phyloP scores from a whole-genome alignment of 805 yeast genomes.

The Kuraishia capsulata region DNA sequence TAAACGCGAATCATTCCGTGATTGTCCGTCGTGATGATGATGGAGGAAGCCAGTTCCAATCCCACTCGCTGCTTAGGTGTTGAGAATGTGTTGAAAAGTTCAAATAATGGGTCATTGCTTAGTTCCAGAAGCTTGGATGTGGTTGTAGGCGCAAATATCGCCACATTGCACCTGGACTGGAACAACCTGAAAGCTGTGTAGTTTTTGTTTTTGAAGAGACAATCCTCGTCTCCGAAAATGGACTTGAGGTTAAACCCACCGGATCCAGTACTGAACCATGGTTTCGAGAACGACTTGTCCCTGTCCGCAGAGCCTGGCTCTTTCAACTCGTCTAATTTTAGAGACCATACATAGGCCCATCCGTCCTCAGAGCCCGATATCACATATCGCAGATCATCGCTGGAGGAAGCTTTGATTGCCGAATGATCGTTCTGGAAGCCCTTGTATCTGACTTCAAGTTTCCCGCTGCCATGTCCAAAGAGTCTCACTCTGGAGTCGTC shows the following conservation, averaged over 20 bases:
- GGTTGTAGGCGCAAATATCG: conserved; percentile 66
- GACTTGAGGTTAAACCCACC: too few species aligned
- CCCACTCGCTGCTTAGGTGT: conserved; percentile 7
- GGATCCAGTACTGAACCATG: not conserved
- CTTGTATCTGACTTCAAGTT: conserved; percentile 57
- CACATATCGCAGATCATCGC: conserved; percentile 48
- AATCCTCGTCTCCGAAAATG: conserved; percentile 15
- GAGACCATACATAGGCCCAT: conserved; percentile 76
- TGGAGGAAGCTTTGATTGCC: conserved; percentile 58
- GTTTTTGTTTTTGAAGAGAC: conserved; percentile 42
- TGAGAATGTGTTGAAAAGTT: conserved; percentile 26
- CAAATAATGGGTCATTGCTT: conserved; percentile 76
- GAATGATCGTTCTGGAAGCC: conserved; percentile 68
- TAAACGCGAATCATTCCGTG: conserved; percentile 67
- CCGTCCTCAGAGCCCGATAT: conserved; percentile 84
- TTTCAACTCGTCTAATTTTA: conserved; percentile 16
- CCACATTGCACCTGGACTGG: conserved; percentile 62
- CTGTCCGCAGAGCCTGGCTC: conserved; percentile 4
- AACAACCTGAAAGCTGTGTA: conserved; percentile 74
- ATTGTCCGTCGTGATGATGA: conserved; percentile 72
- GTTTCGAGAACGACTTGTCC: not conserved
- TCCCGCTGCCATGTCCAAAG: conserved; percentile 43
- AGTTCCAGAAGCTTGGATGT: conserved; percentile 57
- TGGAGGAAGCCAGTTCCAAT: conserved; percentile 29
- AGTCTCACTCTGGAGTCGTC: conserved; percentile 76